Evolutionary conservation across 768 basidiomycete species (phyloP).

Genomic region (Tremella fuciformis): DNA sequence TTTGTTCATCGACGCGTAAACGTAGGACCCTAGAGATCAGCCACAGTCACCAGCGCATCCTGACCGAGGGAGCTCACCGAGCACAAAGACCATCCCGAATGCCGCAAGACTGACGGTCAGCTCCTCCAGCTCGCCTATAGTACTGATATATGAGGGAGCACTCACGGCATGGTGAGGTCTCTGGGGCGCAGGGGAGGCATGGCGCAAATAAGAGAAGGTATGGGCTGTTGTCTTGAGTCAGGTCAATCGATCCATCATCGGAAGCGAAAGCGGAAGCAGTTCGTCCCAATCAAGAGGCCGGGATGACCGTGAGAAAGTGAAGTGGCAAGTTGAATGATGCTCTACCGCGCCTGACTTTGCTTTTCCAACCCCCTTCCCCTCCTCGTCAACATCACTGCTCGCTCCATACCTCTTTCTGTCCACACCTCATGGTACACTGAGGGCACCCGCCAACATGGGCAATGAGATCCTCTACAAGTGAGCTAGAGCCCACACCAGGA

Average conservation of each 20-base stretch:
- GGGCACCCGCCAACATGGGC: constrained; percentile 7
- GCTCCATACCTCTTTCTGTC: neutral
- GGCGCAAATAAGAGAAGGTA: neutral
- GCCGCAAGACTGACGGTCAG: constrained; percentile 22
- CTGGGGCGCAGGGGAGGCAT: constrained; percentile 26
- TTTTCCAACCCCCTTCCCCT: neutral
- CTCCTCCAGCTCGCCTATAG: neutral
- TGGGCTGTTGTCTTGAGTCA: neutral
- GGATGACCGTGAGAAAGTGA: neutral
- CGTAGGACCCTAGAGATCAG: constrained; percentile 21
- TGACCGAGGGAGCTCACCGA: constrained; percentile 17
- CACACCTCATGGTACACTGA: neutral
- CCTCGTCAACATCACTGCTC: neutral
- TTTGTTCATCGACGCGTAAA: constrained; percentile 32
- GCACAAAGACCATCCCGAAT: constrained; percentile 43
- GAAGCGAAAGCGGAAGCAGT: neutral
- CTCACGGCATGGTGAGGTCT: constrained; percentile 36
- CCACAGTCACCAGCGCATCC: neutral
- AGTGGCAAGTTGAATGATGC: constrained; percentile 1
- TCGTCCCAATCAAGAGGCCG: no score
- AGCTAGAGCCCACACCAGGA: constrained; percentile 3
- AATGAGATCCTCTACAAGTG: constrained; percentile 42
- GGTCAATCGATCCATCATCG: neutral
- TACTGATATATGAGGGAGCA: neutral
- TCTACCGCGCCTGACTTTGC: constrained; percentile 7